Evolutionary conservation across 2,329 filamentous ascomycete genomes (phyloP).

Genomic region (Aspergillus aculeatus): DNA sequence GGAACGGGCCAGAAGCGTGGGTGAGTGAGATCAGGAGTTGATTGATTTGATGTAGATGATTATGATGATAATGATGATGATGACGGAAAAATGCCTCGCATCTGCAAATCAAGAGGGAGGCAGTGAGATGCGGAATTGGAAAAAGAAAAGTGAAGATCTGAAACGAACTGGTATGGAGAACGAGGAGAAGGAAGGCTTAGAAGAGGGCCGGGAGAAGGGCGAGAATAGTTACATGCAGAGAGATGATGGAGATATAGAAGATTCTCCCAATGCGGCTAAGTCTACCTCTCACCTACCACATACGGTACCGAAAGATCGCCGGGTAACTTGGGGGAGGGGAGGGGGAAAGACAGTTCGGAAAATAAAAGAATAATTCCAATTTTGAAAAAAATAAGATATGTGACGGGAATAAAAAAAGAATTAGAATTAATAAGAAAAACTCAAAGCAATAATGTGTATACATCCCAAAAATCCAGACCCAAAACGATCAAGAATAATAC

Average conservation of each 20-base stretch:
- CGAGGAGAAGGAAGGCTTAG: not conserved
- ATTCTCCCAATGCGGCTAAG: constrained; percentile 1
- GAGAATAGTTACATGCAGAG: not conserved
- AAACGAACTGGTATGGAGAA: constrained; percentile 12
- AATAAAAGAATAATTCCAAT: not conserved
- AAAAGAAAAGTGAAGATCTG: constrained; percentile 12
- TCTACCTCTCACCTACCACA: not conserved
- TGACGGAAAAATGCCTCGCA: constrained; percentile 14
- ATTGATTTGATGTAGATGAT: not conserved
- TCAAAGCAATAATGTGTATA: not conserved
- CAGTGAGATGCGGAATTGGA: constrained; percentile 13
- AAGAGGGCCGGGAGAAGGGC: not conserved
- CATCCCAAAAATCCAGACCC: not conserved
- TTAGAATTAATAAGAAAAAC: not conserved
- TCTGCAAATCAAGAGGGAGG: constrained; percentile 13
- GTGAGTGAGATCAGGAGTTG: constrained; percentile 15
- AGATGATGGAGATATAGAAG: constrained; percentile 4
- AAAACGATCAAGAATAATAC: constrained; percentile 9
- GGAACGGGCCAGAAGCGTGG: constrained; percentile 11
- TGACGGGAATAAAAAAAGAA: not conserved
- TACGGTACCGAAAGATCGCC: constrained; percentile 6
- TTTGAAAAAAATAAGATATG: not conserved
- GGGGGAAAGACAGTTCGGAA: not conserved
- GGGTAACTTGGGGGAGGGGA: not conserved
- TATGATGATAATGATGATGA: not conserved